Evolutionary conservation across 768 basidiomycete genomes (phyloP), one percentile per base, ranked within the genome.

Genomic region (Boletus barrowsii): DNA sequence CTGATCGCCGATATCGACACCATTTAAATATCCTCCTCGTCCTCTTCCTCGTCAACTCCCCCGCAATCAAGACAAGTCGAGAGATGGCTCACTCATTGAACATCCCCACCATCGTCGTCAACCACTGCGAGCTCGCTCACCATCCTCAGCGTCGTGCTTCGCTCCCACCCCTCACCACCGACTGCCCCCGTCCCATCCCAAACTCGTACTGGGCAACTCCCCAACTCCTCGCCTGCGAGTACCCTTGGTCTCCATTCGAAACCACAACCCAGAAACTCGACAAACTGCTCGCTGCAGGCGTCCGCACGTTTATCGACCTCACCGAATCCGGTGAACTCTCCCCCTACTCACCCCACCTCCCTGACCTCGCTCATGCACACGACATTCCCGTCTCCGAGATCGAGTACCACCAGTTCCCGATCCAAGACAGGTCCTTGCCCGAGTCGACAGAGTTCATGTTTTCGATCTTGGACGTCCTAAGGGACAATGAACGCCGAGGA

Each of bases 161-260:
- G 0, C 59, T 67, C 0, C 49, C 65, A 0, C 56, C 53, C 50
- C 46, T 62, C 45, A 15, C 36, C 57, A 56, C 60, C 0, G 48
- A 56, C 41, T 58, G 48, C n/a, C 66, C 72, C 0, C 82, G 86
- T 1, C 88, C 88, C 29, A 83, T 90, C 64, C 86, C 87, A n/a
- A 91, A 91, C 70, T 88, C 86, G 0, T 90, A 90, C 73, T 91
- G 89, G 89, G 88, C 87, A 0, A 89, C 87, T 0, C 77, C 83
- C 0, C 70, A 76, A 11, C 79, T 91, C 35, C 76, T 90, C 51
- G 89, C 88, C 0, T 90, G 87, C 79, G 89, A 91, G 65, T 90
- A 90, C 68, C 89, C 89, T 1, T 91, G 85, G 83, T 73, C 81
- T 18, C 86, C 86, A 5, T 79, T 76, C 55, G 75, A 79, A 68